These are phyloP conservation scores for Blepharisma undulans DNA, from an alignment of 169 alveolate species.

Conservation along the genomic window DNA sequence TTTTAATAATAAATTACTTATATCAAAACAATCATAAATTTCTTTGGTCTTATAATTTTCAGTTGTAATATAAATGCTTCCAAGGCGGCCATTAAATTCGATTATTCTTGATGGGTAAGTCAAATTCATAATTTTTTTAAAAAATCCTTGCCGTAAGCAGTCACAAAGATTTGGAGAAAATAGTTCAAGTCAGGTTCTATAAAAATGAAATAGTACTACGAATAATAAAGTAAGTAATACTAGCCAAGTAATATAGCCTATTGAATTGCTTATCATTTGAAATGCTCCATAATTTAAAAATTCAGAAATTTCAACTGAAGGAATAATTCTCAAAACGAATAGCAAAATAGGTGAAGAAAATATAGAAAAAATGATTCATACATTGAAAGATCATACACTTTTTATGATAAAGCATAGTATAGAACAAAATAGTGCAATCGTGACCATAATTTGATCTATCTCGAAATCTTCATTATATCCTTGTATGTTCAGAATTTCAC, in stretches of 20 bases:
- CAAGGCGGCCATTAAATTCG: not conserved
- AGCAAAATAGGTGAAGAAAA: not conserved
- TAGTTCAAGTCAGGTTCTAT: not conserved
- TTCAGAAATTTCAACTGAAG: not conserved
- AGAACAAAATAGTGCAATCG: not conserved
- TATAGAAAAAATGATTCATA: not conserved
- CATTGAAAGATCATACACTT: not conserved
- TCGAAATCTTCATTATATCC: not conserved
- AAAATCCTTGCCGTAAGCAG: not conserved
- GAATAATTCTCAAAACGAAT: not conserved
- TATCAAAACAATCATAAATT: not conserved
- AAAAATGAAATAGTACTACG: not conserved
- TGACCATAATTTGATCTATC: not conserved
- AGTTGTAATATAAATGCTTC: not conserved
- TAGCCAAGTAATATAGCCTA: not conserved
- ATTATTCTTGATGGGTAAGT: not conserved
- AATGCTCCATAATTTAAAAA: not conserved
- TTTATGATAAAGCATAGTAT: not conserved
- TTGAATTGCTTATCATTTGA: not conserved
- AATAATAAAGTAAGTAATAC: not conserved
- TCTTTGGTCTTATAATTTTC: not conserved
- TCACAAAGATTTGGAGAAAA: not conserved
- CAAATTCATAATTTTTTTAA: not conserved
- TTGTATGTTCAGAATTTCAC: not conserved
- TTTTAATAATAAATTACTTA: not conserved